These are phyloP conservation scores for Borealophlyctis nickersoniae DNA, from an alignment of 192 early-diverging fungal genomes.

Conservation along the genomic window DNA sequence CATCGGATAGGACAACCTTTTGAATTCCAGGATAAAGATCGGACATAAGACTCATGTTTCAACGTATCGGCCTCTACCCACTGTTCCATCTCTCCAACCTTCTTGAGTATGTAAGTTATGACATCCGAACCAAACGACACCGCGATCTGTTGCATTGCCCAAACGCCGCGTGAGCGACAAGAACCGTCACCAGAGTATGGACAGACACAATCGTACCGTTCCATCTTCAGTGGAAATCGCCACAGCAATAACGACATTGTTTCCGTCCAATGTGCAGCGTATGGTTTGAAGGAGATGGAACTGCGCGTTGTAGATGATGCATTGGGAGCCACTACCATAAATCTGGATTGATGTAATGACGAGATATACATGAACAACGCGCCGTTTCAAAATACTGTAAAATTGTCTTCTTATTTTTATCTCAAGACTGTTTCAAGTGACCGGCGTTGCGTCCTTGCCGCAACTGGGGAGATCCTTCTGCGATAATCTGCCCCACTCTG, in stretches of 20 bases:
- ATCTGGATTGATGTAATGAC: constrained; percentile 4
- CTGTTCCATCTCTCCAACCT: background rate
- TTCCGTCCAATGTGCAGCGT: background rate
- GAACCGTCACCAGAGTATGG: background rate
- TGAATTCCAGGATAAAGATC: constrained; percentile 15
- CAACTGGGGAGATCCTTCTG: too few species aligned
- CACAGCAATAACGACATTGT: background rate
- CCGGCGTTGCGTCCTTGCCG: too few species aligned
- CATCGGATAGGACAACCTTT: background rate
- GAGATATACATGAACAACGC: background rate
- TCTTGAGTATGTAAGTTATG: constrained; percentile 3
- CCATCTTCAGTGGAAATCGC: background rate
- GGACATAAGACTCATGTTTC: background rate
- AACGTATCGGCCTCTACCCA: background rate
- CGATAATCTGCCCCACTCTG: too few species aligned
- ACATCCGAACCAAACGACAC: constrained; percentile 16
- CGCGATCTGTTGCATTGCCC: constrained; percentile 20
- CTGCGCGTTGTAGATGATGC: constrained; percentile 17
- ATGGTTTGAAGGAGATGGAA: constrained; percentile 9
- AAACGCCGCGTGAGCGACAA: background rate
- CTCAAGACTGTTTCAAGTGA: too few species aligned
- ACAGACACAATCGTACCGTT: constrained; percentile 1
- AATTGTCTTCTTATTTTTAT: too few species aligned
- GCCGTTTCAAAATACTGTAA: background rate
- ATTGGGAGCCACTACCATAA: constrained; percentile 17